Conservation (phyloP, 2,329 filamentous ascomycete genomes). For the Curvularia lunata region DNA sequence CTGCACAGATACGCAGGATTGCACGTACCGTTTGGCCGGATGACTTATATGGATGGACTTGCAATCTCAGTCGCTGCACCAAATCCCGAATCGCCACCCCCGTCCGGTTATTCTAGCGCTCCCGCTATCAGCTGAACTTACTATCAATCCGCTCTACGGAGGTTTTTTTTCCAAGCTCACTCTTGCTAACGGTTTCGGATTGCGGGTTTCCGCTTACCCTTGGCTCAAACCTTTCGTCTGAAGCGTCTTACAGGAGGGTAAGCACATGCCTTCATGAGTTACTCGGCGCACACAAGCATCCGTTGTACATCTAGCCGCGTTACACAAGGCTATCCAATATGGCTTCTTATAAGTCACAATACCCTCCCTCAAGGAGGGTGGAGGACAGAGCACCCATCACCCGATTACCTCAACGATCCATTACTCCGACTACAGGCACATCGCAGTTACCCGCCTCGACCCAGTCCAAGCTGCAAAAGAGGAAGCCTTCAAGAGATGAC, state of each 20-base stretch:
- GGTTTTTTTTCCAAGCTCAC: slow-evolving; percentile 39
- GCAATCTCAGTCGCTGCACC: slow-evolving; percentile 36
- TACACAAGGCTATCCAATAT: slow-evolving; percentile 47
- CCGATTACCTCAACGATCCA: slow-evolving; percentile 47
- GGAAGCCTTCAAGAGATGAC: slow-evolving; percentile 43
- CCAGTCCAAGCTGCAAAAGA: slow-evolving; percentile 48
- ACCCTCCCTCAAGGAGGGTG: slow-evolving; percentile 41
- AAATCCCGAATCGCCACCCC: slow-evolving; percentile 43
- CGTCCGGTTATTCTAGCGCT: slow-evolving; percentile 36
- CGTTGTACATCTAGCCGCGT: slow-evolving; percentile 45
- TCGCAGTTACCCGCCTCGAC: slow-evolving; percentile 35
- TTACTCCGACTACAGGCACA: slow-evolving; percentile 41
- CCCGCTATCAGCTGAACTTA: slow-evolving; percentile 31
- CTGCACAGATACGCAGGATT: slow-evolving; percentile 32
- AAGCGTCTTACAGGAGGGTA: slow-evolving; percentile 32
- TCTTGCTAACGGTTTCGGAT: slow-evolving; percentile 38
- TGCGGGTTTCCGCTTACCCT: slow-evolving; percentile 27
- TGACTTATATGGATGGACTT: slow-evolving; percentile 42
- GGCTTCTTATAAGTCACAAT: slow-evolving; percentile 52
- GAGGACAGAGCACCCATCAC: slow-evolving; percentile 43
- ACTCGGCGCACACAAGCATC: slow-evolving; percentile 42
- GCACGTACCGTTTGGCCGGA: slow-evolving; percentile 35
- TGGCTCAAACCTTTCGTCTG: slow-evolving; percentile 25
- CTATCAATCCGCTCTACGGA: slow-evolving; percentile 31
- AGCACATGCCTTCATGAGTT: slow-evolving; percentile 52